A percentile compares a stretch with the other conserved stretches of the same genome.
These are phyloP conservation scores for Capniomyces stellatus DNA, from an alignment of 371 early-diverging fungal species.

Conservation along the genomic window DNA sequence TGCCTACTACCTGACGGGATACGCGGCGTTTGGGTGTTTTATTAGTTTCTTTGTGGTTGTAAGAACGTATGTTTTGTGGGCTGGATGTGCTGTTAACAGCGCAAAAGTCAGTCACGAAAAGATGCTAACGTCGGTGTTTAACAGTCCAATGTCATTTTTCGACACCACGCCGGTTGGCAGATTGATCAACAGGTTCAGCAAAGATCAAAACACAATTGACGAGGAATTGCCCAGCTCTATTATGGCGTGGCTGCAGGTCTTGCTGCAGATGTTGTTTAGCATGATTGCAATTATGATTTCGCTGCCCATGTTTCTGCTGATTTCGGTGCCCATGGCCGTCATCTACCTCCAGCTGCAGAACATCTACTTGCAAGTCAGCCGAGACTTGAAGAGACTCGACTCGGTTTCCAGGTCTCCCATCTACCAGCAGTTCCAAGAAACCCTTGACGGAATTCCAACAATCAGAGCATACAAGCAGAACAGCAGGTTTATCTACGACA, in stretches of 20 bases:
- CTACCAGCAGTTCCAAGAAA: constrained; percentile 66
- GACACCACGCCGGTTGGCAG: constrained; percentile 80
- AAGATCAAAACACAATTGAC: constrained; percentile 72
- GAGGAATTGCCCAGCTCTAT: constrained; percentile 38
- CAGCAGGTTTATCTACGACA: constrained; percentile 49
- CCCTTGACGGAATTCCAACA: constrained; percentile 48
- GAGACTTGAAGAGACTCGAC: constrained; percentile 27
- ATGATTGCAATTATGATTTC: constrained; percentile 36
- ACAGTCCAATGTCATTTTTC: constrained; percentile 82
- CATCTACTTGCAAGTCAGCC: constrained; percentile 47
- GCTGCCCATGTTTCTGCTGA: constrained; percentile 36
- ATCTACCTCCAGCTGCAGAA: constrained; percentile 45
- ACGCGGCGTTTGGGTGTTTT: constrained; percentile 52
- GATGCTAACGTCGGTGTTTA: constrained; percentile 23
- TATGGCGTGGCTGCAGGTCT: constrained; percentile 17
- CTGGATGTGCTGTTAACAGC: constrained; percentile 56
- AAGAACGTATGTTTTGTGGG: constrained; percentile 57
- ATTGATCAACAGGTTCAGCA: constrained; percentile 71
- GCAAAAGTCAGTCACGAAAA: constrained; percentile 21
- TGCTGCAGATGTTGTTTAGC: constrained; percentile 34
- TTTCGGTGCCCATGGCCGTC: constrained; percentile 33
- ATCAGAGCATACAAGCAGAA: constrained; percentile 68
- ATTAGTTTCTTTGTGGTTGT: constrained; percentile 37
- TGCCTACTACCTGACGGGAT: constrained; percentile 45
- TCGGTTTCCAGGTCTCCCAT: constrained; percentile 63